phyloP scores from a whole-genome alignment of 768 basidiomycete genomes.

The Rhizopogon sp. region DNA sequence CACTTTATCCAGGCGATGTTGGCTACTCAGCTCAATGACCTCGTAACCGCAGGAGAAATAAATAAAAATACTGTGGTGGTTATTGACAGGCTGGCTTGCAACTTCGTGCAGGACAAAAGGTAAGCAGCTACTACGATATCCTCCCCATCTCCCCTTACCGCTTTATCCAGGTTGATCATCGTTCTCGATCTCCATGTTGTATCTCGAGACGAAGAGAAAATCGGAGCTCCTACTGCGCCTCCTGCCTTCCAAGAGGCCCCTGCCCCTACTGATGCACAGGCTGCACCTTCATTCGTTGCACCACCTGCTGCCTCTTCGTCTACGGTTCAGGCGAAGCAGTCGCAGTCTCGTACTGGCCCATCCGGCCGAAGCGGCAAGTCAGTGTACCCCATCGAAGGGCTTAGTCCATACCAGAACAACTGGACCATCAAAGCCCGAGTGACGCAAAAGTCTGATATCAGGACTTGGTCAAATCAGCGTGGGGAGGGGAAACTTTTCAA shows the following conservation, averaged over 20 bases:
- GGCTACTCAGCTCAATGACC: conserved; percentile 80
- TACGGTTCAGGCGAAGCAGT: conserved; percentile 6
- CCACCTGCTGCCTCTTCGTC: conserved; percentile 22
- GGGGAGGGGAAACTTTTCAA: conserved; percentile 97
- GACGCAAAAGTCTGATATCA: conserved; percentile 83
- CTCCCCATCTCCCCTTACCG: conserved; percentile 2
- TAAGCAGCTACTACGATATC: conserved; percentile 29
- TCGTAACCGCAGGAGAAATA: conserved; percentile 62
- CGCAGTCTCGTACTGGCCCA: conserved; percentile 7
- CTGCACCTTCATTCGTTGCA: conserved; percentile 24
- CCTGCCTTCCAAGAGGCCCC: conserved; percentile 29
- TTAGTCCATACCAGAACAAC: conserved; percentile 96
- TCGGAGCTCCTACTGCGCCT: conserved; percentile 55
- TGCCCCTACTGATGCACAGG: conserved; percentile 18
- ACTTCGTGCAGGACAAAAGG: conserved; percentile 82
- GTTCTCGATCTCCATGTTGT: conserved; percentile 63
- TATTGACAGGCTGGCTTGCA: conserved; percentile 75
- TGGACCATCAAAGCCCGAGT: conserved; percentile 98
- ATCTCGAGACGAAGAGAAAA: conserved; percentile 54
- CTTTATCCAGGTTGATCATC: conserved; percentile 64
- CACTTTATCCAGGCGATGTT: conserved; percentile 92
- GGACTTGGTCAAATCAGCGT: conserved; percentile 79
- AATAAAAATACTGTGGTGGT: conserved; percentile 63
- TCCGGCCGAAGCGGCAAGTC: conserved; percentile 18
- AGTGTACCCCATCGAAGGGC: conserved; percentile 84